Evolutionary conservation across 2,329 filamentous ascomycete species (phyloP), one percentile per base, ranked within the genome.

Genomic region (Apiospora rasikravindrae): DNA sequence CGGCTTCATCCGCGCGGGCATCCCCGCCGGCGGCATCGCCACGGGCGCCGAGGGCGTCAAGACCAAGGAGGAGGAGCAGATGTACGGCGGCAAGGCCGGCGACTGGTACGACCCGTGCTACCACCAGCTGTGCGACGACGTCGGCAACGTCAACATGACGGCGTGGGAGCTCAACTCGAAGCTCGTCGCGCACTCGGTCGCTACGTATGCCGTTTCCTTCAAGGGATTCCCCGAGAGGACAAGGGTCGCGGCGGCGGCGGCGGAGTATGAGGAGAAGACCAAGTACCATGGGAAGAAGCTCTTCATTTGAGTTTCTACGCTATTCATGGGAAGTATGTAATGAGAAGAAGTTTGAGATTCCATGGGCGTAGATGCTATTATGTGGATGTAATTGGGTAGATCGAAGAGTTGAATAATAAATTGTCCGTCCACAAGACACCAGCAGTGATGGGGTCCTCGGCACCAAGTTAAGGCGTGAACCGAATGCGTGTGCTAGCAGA

Each of bases 21-120:
- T 95, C 57, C 92, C 93, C 0, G 89, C 89, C 0, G 93, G 93
- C 33, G 93, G 93, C 42, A 89, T 95, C 73, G 92, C 93, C 71
- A 94, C 93, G 2, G 93, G 93, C 51, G 93, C 93, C 1, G 93
- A 95, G 81, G 92, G 88, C 16, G 81, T 93, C 82, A 95, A 95
- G 88, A 94, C 92, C 0, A 82, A 86, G 69, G 86, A 90, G 45
- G 91, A 95, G 79, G 88, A 82, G 2, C 84, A 83, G 53, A 82
- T 90, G 82, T 96, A 94, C 79, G 93, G 93, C n/a, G 93, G 93
- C 49, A 84, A 86, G 73, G 91, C 90, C 0, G 92, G 88, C 26
- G 82, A 86, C 37, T 87, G 87, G 84, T 88, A 88, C 74, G 87
- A 92, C 77, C 84, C 85, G 51, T 89, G 88, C 84, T 90, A 91